Evolutionary conservation across 2,329 filamentous ascomycete species (phyloP).

Genomic region (Xylaria arbuscula): DNA sequence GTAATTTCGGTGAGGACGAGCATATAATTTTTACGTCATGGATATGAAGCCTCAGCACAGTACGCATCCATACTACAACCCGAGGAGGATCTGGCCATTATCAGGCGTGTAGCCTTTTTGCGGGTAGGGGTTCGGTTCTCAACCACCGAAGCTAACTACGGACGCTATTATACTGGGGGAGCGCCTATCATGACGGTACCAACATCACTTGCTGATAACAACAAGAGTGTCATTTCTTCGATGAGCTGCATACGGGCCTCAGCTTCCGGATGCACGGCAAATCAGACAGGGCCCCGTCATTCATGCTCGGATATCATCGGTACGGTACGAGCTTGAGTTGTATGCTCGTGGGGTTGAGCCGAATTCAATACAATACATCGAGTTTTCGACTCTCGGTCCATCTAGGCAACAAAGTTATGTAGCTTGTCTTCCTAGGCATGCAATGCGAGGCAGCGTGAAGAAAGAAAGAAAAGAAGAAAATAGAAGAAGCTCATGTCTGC

Average conservation of each 20-base stretch:
- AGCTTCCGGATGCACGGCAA: neutral
- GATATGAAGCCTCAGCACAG: conserved; percentile 1
- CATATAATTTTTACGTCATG: conserved; percentile 26
- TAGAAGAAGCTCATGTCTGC: neutral
- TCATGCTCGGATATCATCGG: conserved; percentile 5
- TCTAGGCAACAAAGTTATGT: neutral
- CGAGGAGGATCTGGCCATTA: neutral
- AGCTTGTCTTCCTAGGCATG: neutral
- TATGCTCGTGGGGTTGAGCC: neutral
- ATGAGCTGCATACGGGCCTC: neutral
- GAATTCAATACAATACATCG: neutral
- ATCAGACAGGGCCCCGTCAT: neutral
- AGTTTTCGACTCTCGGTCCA: neutral
- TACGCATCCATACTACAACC: neutral
- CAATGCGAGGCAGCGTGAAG: neutral
- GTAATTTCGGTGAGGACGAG: neutral
- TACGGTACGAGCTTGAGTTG: neutral
- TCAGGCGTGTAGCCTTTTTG: conserved; percentile 1
- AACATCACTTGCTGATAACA: conserved; percentile 1
- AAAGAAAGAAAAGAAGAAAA: no score
- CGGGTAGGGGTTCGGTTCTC: conserved; percentile 10
- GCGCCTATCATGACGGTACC: neutral
- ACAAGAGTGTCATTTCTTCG: neutral
- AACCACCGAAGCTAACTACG: neutral
- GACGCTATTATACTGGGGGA: neutral